A percentile compares a stretch with the other conserved stretches of the same genome.
Evolutionary conservation across 164 flowering plant genomes (phyloP).

Genomic region (Protea cynaroides): DNA sequence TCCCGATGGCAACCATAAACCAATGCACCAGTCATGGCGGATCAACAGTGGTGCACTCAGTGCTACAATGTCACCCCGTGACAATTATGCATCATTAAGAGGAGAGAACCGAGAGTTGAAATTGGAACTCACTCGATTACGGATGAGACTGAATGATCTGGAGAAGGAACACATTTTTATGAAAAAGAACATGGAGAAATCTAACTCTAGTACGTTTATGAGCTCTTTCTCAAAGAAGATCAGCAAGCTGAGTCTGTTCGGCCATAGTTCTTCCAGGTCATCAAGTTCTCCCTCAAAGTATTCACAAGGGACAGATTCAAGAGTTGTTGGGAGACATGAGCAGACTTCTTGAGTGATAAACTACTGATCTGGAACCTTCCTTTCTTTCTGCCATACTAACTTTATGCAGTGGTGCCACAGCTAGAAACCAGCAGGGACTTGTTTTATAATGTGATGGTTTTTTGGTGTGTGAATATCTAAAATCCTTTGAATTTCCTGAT

Average conservation of each 20-base stretch:
- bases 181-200: conserved; percentile 75
- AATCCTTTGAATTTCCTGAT: background rate
- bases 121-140: conserved; percentile 77
- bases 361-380: background rate
- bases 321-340: conserved; percentile 6
- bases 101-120: conserved; percentile 89
- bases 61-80: conserved; percentile 88
- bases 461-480: background rate
- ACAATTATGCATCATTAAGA: conserved; percentile 92
- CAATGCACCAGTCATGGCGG: conserved; percentile 70
- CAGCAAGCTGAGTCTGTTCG: conserved; percentile 59
- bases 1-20: conserved; percentile 62
- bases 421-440: background rate
- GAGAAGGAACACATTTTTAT: conserved; percentile 92
- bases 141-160: conserved; percentile 87
- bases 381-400: background rate
- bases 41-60: conserved; percentile 89
- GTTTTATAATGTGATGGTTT: background rate
- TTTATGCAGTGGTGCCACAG: background rate
- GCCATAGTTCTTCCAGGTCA: conserved; percentile 65
- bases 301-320: conserved; percentile 56
- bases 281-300: conserved; percentile 78
- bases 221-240: conserved; percentile 70
- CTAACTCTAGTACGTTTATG: conserved; percentile 65
- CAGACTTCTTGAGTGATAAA: background rate